Evolutionary conservation across 257 asterid genomes (phyloP).

Genomic region (Nicotiana sylvestris): DNA sequence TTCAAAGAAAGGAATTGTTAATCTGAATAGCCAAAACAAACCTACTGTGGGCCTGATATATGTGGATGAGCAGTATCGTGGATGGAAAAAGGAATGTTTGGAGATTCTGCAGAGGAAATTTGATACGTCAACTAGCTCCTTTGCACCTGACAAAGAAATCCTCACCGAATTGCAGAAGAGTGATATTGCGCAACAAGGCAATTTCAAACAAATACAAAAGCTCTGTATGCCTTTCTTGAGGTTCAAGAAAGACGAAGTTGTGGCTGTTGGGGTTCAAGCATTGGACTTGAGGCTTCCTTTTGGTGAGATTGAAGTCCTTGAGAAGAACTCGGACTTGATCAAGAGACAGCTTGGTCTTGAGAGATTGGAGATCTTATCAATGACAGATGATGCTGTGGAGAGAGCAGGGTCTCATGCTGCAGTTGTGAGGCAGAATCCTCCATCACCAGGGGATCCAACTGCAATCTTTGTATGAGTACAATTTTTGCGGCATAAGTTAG

Average conservation of each 20-base stretch:
- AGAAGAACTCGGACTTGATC: conserved; percentile 57
- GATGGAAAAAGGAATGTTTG: conserved; percentile 82
- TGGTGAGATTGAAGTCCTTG: conserved; percentile 76
- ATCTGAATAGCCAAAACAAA: conserved; percentile 33
- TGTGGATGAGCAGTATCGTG: conserved; percentile 79
- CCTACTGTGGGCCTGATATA: conserved; percentile 58
- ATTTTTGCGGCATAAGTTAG: not conserved
- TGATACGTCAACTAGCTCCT: conserved; percentile 37
- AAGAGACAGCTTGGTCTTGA: conserved; percentile 81
- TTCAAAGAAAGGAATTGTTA: conserved; percentile 55
- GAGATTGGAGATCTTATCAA: conserved; percentile 51
- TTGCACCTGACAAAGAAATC: conserved; percentile 80
- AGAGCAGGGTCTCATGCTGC: conserved; percentile 51
- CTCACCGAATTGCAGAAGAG: conserved; percentile 64
- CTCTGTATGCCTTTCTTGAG: conserved; percentile 87
- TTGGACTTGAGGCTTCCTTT: conserved; percentile 77
- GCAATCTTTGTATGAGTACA: conserved; percentile 43
- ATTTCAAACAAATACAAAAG: conserved; percentile 68
- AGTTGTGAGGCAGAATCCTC: conserved; percentile 60
- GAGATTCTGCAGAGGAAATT: conserved; percentile 54
- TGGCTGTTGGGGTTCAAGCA: conserved; percentile 67
- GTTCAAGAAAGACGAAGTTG: conserved; percentile 81
- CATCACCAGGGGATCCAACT: conserved; percentile 89
- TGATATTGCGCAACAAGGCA: conserved; percentile 50
- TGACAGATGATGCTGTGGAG: conserved; percentile 40